Percentiles rank a stretch among this genome's conserved stretches.
Evolutionary conservation across 2,329 filamentous ascomycete genomes (phyloP).

Genomic region (Furcasterigmium furcatum): DNA sequence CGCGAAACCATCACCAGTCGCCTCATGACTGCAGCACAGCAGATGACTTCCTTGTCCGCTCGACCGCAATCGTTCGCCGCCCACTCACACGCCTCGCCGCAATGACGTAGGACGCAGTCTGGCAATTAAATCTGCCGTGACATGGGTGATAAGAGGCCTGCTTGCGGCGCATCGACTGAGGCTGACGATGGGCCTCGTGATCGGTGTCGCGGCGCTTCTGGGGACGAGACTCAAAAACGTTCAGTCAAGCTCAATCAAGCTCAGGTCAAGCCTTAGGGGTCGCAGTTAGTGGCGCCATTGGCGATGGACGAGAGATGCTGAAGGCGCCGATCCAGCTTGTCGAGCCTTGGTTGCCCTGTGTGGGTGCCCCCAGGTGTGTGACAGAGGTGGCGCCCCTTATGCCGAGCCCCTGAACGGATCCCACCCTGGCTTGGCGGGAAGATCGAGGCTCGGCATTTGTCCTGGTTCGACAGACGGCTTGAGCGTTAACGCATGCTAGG

Average conservation of each 20-base stretch:
- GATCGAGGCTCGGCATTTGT: neutral
- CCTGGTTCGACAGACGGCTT: neutral
- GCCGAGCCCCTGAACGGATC: slow-evolving; percentile 6
- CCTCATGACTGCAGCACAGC: neutral
- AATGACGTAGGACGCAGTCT: neutral
- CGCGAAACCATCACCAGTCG: neutral
- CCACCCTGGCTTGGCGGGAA: slow-evolving; percentile 10
- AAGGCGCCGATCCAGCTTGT: slow-evolving; percentile 10
- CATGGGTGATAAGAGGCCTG: neutral
- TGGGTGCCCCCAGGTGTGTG: neutral
- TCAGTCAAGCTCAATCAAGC: slow-evolving; percentile 1
- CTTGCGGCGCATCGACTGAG: neutral
- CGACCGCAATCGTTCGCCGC: neutral
- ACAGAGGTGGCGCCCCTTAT: neutral
- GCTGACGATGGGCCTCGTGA: neutral
- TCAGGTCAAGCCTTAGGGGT: slow-evolving; percentile 11
- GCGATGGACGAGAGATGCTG: slow-evolving; percentile 4
- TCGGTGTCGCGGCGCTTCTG: neutral
- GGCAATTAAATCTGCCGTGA: no score
- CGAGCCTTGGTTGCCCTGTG: neutral
- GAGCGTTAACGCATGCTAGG: neutral
- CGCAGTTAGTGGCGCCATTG: slow-evolving; percentile 2
- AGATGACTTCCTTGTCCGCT: neutral
- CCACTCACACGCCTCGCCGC: neutral
- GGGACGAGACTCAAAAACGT: neutral